Percentiles rank a stretch among this genome's conserved stretches.
phyloP scores from a whole-genome alignment of 345 rosid genomes.

The Dipteronia sinensis region DNA sequence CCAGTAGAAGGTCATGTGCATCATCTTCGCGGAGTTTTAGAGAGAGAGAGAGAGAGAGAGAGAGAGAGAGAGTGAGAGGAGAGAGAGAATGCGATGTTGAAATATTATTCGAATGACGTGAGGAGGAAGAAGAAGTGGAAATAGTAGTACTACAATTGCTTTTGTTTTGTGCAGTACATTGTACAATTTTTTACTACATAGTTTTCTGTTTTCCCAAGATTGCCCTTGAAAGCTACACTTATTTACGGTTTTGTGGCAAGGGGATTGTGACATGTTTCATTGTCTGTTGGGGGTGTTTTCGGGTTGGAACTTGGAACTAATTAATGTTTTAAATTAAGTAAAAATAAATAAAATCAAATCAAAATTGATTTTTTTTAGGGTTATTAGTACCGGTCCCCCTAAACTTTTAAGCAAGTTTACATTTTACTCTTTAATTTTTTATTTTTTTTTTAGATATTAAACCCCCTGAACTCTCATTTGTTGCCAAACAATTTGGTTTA shows the following conservation, averaged over 20 bases:
- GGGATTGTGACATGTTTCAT: not conserved
- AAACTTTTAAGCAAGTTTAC: too few species aligned
- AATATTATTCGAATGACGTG: too few species aligned
- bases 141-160: not conserved
- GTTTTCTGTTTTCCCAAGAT: not conserved
- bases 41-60: not conserved
- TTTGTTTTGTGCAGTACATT: not conserved
- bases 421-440: too few species aligned
- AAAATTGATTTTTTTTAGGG: too few species aligned
- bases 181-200: not conserved
- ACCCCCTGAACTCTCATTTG: too few species aligned
- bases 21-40: constrained; percentile 50
- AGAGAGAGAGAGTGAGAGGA: not conserved
- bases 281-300: not conserved
- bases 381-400: too few species aligned
- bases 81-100: not conserved
- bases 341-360: too few species aligned
- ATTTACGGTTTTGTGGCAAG: not conserved
- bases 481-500: too few species aligned
- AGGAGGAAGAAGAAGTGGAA: too few species aligned
- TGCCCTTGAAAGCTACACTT: not conserved
- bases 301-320: too few species aligned
- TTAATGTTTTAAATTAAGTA: too few species aligned
- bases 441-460: too few species aligned
- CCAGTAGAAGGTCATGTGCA: constrained; percentile 98